Conservation (phyloP, 73 alveolate species). For the Symbiodinium natans region DNA sequence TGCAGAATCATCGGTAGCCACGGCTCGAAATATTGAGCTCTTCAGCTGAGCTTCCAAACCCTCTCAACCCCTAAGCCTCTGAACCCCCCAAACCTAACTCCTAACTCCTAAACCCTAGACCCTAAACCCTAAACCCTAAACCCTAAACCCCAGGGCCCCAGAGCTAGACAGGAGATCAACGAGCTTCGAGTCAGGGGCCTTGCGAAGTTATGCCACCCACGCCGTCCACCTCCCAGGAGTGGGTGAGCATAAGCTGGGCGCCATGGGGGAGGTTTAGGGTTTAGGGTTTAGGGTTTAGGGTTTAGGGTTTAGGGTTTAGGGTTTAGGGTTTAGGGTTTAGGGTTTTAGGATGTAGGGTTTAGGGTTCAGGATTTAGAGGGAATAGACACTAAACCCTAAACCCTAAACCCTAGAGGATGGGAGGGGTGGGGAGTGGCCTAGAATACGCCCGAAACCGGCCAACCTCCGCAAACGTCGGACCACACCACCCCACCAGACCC, state of each 20-base stretch:
- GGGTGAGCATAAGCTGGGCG: no score
- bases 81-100: background rate
- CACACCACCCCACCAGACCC: no score
- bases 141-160: background rate
- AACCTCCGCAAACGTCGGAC: no score
- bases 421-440: no score
- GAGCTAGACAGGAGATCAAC: background rate
- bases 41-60: background rate
- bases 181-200: background rate
- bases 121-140: background rate
- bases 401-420: no score
- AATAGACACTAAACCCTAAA: no score
- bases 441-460: no score
- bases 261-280: background rate
- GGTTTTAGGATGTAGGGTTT: background rate
- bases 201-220: background rate
- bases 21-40: no score
- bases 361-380: background rate
- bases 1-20: no score
- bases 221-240: background rate
- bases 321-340: no score
- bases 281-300: background rate
- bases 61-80: background rate
- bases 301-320: no score
- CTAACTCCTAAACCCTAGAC: background rate